Evolutionary conservation across 1,284 basidiomycete genomes (phyloP).

Genomic region (Irpex lacteus): DNA sequence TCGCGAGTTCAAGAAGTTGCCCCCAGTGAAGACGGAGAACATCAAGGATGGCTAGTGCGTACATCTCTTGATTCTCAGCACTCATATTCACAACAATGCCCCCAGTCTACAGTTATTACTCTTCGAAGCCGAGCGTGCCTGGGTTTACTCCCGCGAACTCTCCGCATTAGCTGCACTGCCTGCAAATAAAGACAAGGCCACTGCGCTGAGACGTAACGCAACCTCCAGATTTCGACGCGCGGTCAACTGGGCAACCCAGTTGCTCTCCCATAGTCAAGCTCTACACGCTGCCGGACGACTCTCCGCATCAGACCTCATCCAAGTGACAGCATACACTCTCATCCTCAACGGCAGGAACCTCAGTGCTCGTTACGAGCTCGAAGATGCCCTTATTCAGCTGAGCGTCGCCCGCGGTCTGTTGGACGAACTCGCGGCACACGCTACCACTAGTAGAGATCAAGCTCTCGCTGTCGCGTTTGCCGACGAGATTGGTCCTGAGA

Average conservation of each 20-base stretch:
- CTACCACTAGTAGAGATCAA: conserved; percentile 83
- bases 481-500: conserved; percentile 88
- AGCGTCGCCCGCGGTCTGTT: conserved; percentile 79
- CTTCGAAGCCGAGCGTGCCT: conserved; percentile 90
- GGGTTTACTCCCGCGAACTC: conserved; percentile 86
- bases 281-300: conserved; percentile 55
- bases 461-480: conserved; percentile 84
- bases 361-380: conserved; percentile 70
- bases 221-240: conserved; percentile 83
- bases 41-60: conserved; percentile 82
- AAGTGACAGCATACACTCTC: conserved; percentile 66
- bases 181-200: conserved; percentile 41
- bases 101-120: conserved; percentile 80
- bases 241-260: conserved; percentile 78
- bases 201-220: conserved; percentile 67
- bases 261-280: conserved; percentile 72
- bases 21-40: conserved; percentile 59
- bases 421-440: conserved; percentile 65
- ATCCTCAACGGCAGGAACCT: conserved; percentile 76
- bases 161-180: conserved; percentile 44
- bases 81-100: background rate
- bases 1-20: conserved; percentile 83
- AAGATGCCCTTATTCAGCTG: conserved; percentile 77
- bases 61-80: background rate
- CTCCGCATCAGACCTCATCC: conserved; percentile 54